Base-by-base conservation (phyloP, 768 basidiomycete genomes). In the Hygrocybe punicea region DNA sequence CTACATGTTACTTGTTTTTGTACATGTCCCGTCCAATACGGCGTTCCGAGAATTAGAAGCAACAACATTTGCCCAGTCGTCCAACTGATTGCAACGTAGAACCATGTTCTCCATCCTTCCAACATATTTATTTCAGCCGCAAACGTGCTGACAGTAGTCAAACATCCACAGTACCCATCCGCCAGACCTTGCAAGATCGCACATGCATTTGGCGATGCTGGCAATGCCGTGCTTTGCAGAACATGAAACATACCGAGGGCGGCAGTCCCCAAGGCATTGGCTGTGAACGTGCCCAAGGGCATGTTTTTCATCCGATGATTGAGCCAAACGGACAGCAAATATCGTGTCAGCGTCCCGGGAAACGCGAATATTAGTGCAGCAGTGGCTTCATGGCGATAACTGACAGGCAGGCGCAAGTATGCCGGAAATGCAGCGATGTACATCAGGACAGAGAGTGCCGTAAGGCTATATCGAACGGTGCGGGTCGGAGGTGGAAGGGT, bases 91-190 rank as follows among this genome's bases (percentile, higher is more conserved):
- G 79, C 60, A 24, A 81, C 82, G 69, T 98, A 98, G 45, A 84
- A 65, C 74, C 80, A 84, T 25, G 85, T 84, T 65, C 80, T 83
- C 69, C 81, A 68, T 33, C 76, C 68, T 42, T 75, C 70, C 58
- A 94, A 73, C 40, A 81, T 80, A 34, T 77, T 72, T 19, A 91
- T 68, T 68, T 99, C 97, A 8, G 86, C 86, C 1, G 85, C 88
- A 66, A 98, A 96, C 16, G 95, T 98, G 69, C 90, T 93, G 63
- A 99, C 81, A 1, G 97, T 99, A 1, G 89, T 95, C 63, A 98
- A 76, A 73, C 93, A 94, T 10, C 94, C 97, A 67, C 95, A 98
- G 67, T 93, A 98, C 6, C 97, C 97, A 67, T 98, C 93, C 21
- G 78, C 76, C 36, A 98, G 72, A 1, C 93, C 95, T 66, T 91